Base-by-base conservation (phyloP, 208 protist species). In the Crithidia fasciculata region DNA sequence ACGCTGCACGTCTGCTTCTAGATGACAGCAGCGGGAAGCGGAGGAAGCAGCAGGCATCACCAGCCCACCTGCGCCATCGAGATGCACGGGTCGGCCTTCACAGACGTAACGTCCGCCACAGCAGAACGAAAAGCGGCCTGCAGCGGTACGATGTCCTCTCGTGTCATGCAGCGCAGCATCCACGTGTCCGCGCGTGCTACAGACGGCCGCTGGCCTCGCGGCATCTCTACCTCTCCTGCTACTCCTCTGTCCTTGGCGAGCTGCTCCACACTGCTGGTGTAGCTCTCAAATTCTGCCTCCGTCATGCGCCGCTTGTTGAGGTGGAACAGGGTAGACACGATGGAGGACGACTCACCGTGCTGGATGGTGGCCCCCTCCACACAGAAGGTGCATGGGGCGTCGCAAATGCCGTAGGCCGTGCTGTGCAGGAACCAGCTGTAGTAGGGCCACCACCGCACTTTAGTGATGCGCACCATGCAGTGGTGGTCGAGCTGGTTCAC, bases 161-260 rank as follows among this genome's bases (percentile, higher is more conserved):
- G 2, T 49, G 49, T 45, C 62, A 68, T 68, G 47, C 44, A 68
- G 13, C 62, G 44, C 44, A 68, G 47, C 62, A 68, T 43, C 62
- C 62, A 68, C 62, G 12, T 49, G 12, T 49, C 45, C 12, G 12
- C 45, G 45, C 45, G 12, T 8, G 45, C 12, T 13, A 49, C 45
- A 28, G 28, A 28, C 28, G 28, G 28, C 28, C 28, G 0, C 28
- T 28, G 28, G 12, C 62, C 6, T 55, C 62, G 2, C 13, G 1
- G 62, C 16, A 28, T 43, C 47, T 57, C 10, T 18, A 68, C 62
- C 2, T 54, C 10, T 4, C 6, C 18, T n/a, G 45, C 13, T n/a
- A 19, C 18, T 4, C 45, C 3, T 6, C 7, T 12, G 6, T 40
- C 37, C 56, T 19, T 12, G 4, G 4, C 41, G 5, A 65, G 39